These are phyloP conservation scores for Echeveria elegans DNA, from an alignment of 164 flowering plant species.

Conservation along the genomic window DNA sequence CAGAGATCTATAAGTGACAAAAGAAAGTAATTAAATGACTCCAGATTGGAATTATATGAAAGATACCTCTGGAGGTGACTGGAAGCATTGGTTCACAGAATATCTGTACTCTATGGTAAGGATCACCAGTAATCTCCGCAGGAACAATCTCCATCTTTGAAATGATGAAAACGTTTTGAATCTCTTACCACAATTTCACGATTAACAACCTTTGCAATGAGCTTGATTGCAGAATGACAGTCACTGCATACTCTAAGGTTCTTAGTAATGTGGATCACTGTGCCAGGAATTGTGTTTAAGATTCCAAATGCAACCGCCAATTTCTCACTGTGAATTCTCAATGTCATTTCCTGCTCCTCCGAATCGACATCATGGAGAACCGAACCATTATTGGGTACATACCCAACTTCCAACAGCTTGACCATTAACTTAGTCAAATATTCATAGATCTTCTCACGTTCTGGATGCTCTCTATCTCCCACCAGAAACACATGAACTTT, in stretches of 20 bases:
- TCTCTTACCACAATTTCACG: constrained; percentile 70
- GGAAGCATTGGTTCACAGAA: neutral
- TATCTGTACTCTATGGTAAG: neutral
- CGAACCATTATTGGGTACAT: constrained; percentile 46
- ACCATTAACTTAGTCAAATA: constrained; percentile 36
- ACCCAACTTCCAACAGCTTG: constrained; percentile 60
- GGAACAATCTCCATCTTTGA: constrained; percentile 59
- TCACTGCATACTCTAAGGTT: constrained; percentile 69
- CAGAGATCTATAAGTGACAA: neutral
- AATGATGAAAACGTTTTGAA: constrained; percentile 68
- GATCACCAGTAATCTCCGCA: constrained; percentile 69
- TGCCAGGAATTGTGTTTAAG: constrained; percentile 55
- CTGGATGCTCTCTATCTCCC: constrained; percentile 73
- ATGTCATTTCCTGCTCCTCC: constrained; percentile 62
- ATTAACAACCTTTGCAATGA: constrained; percentile 41
- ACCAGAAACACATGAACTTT: constrained; percentile 69
- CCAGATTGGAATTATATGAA: neutral
- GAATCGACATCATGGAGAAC: constrained; percentile 69
- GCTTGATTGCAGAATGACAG: constrained; percentile 59
- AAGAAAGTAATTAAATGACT: neutral
- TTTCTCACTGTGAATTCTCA: constrained; percentile 73
- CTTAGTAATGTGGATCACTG: constrained; percentile 53
- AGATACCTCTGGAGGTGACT: neutral
- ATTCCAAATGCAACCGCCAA: constrained; percentile 76
- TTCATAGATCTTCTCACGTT: constrained; percentile 43